Evolutionary conservation across 805 yeast genomes (phyloP).

Genomic region (Pichia deserticola): DNA sequence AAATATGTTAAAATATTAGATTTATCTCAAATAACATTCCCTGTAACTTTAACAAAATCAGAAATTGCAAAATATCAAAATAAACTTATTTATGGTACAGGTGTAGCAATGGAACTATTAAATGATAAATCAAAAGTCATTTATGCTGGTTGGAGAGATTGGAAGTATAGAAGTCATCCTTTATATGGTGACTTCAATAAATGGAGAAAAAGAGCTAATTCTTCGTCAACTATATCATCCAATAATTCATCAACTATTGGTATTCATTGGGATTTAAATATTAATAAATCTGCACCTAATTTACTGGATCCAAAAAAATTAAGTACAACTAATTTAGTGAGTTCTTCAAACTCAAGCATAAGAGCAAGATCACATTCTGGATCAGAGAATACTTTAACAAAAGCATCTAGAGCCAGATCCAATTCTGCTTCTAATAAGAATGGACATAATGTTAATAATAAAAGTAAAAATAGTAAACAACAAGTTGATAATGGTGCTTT

Average conservation of each 20-base stretch:
- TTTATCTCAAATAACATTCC: constrained; percentile 42
- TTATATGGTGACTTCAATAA: constrained; percentile 33
- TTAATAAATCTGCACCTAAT: neutral
- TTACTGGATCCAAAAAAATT: neutral
- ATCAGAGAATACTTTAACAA: neutral
- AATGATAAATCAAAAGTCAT: constrained; percentile 24
- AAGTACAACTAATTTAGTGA: neutral
- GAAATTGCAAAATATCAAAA: constrained; percentile 15
- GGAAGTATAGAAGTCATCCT: constrained; percentile 75
- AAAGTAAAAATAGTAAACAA: neutral
- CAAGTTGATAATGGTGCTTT: neutral
- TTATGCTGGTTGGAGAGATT: constrained; percentile 86
- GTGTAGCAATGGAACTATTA: constrained; percentile 7
- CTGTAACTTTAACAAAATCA: constrained; percentile 25
- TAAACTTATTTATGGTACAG: constrained; percentile 13
- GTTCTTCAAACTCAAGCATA: neutral
- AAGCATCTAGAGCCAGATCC: neutral
- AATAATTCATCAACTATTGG: neutral
- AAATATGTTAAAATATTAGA: constrained; percentile 49
- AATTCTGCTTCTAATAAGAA: neutral
- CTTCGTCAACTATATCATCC: constrained; percentile 2
- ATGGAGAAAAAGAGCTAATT: constrained; percentile 6
- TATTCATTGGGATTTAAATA: neutral
- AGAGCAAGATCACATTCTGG: constrained; percentile 1
- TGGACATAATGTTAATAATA: neutral